Conservation (phyloP, 106 monocot species). For the Allium sativum region DNA sequence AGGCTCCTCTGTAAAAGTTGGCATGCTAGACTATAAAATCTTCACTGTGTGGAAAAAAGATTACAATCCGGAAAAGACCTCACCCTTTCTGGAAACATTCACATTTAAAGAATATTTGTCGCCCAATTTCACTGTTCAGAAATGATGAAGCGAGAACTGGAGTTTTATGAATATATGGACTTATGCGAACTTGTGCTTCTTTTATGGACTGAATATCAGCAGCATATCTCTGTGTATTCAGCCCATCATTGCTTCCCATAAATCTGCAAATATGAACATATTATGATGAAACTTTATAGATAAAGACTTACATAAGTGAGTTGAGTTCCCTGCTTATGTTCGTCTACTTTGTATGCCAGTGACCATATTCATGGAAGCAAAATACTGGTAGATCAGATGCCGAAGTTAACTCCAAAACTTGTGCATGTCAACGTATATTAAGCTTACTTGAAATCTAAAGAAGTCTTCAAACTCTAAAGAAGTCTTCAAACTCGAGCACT, state of each 20-base stretch:
- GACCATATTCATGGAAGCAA: no score
- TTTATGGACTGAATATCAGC: conserved; percentile 73
- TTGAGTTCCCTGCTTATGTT: neutral
- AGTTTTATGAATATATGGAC: conserved; percentile 62
- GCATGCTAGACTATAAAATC: no score
- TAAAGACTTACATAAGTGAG: neutral
- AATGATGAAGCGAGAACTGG: conserved; percentile 63
- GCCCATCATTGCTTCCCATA: conserved; percentile 29
- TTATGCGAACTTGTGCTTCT: conserved; percentile 63
- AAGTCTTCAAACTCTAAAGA: no score
- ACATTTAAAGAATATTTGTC: conserved; percentile 70
- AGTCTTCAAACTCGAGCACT: no score
- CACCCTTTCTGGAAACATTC: conserved; percentile 98
- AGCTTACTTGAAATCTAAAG: no score
- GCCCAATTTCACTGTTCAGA: conserved; percentile 46
- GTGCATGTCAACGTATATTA: no score
- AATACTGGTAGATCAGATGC: no score
- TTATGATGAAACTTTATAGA: neutral
- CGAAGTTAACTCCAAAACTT: no score
- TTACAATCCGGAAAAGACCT: conserved; percentile 5
- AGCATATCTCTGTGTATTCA: conserved; percentile 39
- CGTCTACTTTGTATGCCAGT: no score
- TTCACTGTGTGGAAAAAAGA: no score
- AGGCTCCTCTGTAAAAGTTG: conserved; percentile 47
- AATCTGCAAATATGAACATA: conserved; percentile 1